These are phyloP conservation scores for Poronia punctata DNA, from an alignment of 495 filamentous ascomycete genomes.

Conservation along the genomic window DNA sequence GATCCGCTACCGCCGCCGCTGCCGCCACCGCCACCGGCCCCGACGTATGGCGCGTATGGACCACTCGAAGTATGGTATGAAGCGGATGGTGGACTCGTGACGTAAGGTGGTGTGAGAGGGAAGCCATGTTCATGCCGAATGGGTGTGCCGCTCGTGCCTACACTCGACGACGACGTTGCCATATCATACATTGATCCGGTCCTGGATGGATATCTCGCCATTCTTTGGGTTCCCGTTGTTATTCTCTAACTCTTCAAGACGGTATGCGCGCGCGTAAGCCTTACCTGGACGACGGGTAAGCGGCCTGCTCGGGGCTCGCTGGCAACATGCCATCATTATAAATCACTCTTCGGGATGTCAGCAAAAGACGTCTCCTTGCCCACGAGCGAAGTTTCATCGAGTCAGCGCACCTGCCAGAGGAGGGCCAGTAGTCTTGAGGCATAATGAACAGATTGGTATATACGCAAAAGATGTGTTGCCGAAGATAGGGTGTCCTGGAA, in stretches of 20 bases:
- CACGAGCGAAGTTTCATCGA: conserved; percentile 19
- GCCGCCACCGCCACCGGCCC: no score
- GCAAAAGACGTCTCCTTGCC: conserved; percentile 22
- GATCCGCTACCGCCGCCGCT: no score
- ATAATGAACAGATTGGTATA: conserved; percentile 30
- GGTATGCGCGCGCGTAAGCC: conserved; percentile 18
- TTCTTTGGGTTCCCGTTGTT: conserved; percentile 35
- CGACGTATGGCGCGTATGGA: conserved; percentile 29
- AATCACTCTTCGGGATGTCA: conserved; percentile 34
- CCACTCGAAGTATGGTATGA: conserved; percentile 21
- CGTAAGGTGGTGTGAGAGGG: conserved; percentile 26
- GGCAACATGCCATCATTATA: conserved; percentile 30
- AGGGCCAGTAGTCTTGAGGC: conserved; percentile 38
- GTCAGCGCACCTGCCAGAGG: conserved; percentile 43
- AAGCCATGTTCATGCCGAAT: conserved; percentile 28
- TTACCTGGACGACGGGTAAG: conserved; percentile 43
- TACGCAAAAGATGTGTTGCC: conserved; percentile 40
- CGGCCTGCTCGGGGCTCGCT: conserved; percentile 22
- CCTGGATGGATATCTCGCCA: conserved; percentile 30
- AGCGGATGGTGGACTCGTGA: conserved; percentile 28
- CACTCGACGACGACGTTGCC: conserved; percentile 19
- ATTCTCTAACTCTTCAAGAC: conserved; percentile 29
- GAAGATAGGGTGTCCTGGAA: no score
- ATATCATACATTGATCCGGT: conserved; percentile 32
- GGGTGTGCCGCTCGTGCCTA: conserved; percentile 23